Evolutionary conservation across 2,329 filamentous ascomycete genomes (phyloP), one percentile per base, ranked within the genome.

Genomic region (Keithomyces neogunnii): DNA sequence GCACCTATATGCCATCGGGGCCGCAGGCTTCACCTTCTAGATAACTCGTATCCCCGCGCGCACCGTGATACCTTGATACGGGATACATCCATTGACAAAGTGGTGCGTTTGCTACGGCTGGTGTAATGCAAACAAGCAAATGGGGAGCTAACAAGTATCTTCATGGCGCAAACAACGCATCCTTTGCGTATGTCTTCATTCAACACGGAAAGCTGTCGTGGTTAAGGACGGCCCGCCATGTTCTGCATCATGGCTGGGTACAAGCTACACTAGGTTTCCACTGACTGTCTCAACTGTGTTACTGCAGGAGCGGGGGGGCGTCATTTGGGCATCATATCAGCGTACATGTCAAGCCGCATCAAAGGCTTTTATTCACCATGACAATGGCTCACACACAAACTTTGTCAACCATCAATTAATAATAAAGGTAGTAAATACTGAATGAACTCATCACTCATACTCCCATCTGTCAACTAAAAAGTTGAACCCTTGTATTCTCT

Each of bases 91-190:
- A 49, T 69, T 3, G 57, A 63, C 49, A 64, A 64, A 38, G 48
- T 55, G 26, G 66, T 64, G 50, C 46, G 59, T 57, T 3, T 3
- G 5, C 11, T 7, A 6, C 33, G 33, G 11, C 33, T 11, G 33
- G 33, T 29, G 19, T 3, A 4, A 29, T 4, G 10, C 19, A 3
- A 13, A 19, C 30, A 5, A 19, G 1, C 7, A 38, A 28, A 3
- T 13, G 8, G 19, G 11, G 11, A 2, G 4, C 7, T 28, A 3
- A n/a, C 42, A 32, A 36, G 44, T 43, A 11, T 3, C 11, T 4
- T 7, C 11, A 2, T 54, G 79, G 62, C 72, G 70, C 31, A 79
- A 84, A 60, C 81, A 80, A 59, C 72, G 72, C 48, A 69, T 77
- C 71, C 62, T 53, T 68, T 52, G 57, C 66, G 32, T 78, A 78